A percentile compares a stretch with the other conserved stretches of the same genome.
Evolutionary conservation across 2,329 filamentous ascomycete genomes (phyloP).

Genomic region (Metarhizium rileyi): DNA sequence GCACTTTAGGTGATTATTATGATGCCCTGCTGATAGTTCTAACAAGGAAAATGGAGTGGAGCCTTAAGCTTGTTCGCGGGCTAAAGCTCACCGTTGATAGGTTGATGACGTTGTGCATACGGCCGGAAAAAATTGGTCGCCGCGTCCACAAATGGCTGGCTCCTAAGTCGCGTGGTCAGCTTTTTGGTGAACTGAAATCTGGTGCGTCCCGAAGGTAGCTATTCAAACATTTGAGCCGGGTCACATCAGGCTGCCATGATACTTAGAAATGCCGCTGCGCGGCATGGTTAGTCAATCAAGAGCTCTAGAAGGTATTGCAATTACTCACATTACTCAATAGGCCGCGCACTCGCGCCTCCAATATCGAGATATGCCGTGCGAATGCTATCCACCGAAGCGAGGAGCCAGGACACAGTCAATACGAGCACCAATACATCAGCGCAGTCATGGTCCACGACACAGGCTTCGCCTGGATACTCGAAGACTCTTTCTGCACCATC

Average conservation of each 20-base stretch:
- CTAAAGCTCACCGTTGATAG: background rate
- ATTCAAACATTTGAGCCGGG: background rate
- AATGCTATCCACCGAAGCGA: slow-evolving; percentile 23
- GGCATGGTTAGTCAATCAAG: slow-evolving; percentile 38
- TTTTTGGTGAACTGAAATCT: background rate
- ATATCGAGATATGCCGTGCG: slow-evolving; percentile 24
- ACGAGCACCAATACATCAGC: slow-evolving; percentile 1
- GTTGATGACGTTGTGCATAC: slow-evolving; percentile 7
- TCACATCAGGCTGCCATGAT: slow-evolving; percentile 36
- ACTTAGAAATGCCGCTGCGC: slow-evolving; percentile 41
- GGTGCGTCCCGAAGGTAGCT: background rate
- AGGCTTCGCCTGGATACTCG: slow-evolving; percentile 11
- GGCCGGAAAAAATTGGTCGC: slow-evolving; percentile 13
- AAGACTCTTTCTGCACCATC: slow-evolving; percentile 12
- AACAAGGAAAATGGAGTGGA: too few species aligned
- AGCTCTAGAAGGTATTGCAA: background rate
- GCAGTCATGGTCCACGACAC: slow-evolving; percentile 15
- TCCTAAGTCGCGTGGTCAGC: background rate
- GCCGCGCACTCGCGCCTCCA: slow-evolving; percentile 38
- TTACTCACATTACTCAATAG: slow-evolving; percentile 5
- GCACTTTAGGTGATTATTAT: background rate
- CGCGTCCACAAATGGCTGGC: background rate
- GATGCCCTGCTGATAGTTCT: too few species aligned
- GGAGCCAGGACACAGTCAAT: slow-evolving; percentile 9
- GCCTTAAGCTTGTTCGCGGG: too few species aligned